Base-by-base conservation (phyloP, 2,329 filamentous ascomycete genomes). In the Curvularia spicifera region DNA sequence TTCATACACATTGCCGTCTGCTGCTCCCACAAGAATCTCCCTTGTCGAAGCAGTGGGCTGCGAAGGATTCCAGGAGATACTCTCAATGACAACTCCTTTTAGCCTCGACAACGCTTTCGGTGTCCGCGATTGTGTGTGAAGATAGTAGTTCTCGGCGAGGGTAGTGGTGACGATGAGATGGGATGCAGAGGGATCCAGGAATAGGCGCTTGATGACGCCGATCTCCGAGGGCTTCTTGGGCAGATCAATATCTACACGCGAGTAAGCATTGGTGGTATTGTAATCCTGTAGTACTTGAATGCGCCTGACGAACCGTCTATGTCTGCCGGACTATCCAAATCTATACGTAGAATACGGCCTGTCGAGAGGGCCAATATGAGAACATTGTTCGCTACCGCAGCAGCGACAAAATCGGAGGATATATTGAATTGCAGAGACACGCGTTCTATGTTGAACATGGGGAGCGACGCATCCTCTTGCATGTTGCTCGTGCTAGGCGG, bases 331-430 rank as follows among this genome's bases (percentile, higher is more conserved):
- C 89, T 91, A 77, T 97, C 93, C 51, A 98, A 82, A 76, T 98
- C 95, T 76, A 99, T 99, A 60, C 95, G 88, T 59, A 99, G 82
- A 64, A 99, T 95, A 68, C 94, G 89, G 50, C 93, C 92, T 57
- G 94, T 97, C 5, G 93, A 94, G 37, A 99, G 85, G 40, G 95
- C 95, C 51, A 99, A 83, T 22, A 98, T 88, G 56, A 99, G 85
- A 61, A 98, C 93, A 82, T 99, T 97, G 79, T 99, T 98, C 64
- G 94, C 93, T 55, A 98, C 94, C 78, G 97, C 93, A 40, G 93
- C 93, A 18, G 95, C 93, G 47, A 97, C 95, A 74, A 99, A 98
- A 78, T 97, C 91, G 65, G 94, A 93, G 1, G 94, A 91, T 71
- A 98, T 89, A 59, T 91, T 90, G 83, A 99, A 99, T 76, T 95